These are phyloP conservation scores for Achlya hypogyna DNA, from an alignment of 352 stramenopile genomes.

Conservation along the genomic window DNA sequence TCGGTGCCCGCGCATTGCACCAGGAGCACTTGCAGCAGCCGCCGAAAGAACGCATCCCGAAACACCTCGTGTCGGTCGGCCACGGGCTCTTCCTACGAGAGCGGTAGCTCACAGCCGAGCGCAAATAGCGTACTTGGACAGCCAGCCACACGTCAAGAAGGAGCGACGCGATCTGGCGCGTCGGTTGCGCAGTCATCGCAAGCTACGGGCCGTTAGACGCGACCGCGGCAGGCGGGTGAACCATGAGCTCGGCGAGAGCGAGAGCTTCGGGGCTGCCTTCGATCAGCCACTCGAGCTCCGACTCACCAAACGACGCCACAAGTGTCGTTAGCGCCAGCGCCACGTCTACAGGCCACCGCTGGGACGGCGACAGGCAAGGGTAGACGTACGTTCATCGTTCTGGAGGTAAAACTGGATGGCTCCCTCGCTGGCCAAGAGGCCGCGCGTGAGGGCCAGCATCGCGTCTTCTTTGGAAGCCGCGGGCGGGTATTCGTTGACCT, in stretches of 20 bases:
- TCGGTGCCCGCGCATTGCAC: background rate
- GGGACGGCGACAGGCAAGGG: background rate
- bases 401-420: constrained; percentile 1
- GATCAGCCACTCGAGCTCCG: constrained; percentile 17
- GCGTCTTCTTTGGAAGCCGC: constrained; percentile 6
- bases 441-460: background rate
- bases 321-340: constrained; percentile 13
- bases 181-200: constrained; percentile 4
- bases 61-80: constrained; percentile 1
- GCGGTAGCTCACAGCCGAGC: background rate
- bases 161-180: constrained; percentile 8
- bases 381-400: background rate
- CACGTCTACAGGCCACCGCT: background rate
- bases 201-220: background rate
- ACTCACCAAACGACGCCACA: constrained; percentile 3
- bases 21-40: constrained; percentile 14
- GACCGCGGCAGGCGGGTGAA: background rate
- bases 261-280: constrained; percentile 10
- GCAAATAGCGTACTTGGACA: constrained; percentile 4
- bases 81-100: constrained; percentile 5
- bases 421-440: background rate
- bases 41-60: constrained; percentile 13
- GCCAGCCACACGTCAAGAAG: constrained; percentile 14
- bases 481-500: constrained; percentile 18
- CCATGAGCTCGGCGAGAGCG: constrained; percentile 7